phyloP scores from a whole-genome alignment of 768 basidiomycete species.

The Dioszegia crocea region DNA sequence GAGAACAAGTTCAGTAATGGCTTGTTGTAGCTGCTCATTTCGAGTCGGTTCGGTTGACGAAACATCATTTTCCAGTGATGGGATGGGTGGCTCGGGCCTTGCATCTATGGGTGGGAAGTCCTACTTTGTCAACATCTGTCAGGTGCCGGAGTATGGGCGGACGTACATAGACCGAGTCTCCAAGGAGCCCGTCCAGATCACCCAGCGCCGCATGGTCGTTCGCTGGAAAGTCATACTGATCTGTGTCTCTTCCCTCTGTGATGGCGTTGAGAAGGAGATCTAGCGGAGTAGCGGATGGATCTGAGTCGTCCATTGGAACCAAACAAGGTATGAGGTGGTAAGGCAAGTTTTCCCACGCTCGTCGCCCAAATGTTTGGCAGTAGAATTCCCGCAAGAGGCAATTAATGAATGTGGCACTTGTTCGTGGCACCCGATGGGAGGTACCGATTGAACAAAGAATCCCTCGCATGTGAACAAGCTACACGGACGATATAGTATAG shows the following conservation, averaged over 20 bases:
- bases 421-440: no score
- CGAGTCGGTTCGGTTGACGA: not conserved
- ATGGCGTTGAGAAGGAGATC: conserved; percentile 46
- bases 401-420: not conserved
- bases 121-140: not conserved
- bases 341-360: conserved; percentile 2
- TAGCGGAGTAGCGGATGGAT: conserved; percentile 26
- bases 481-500: no score
- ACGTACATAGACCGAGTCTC: conserved; percentile 3
- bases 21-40: not conserved
- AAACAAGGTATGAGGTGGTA: conserved; percentile 1
- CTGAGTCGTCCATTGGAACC: conserved; percentile 12
- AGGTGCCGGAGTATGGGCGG: no score
- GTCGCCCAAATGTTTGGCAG: no score
- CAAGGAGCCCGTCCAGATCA: conserved; percentile 7
- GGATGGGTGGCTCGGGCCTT: not conserved
- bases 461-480: no score
- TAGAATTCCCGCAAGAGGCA: no score
- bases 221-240: no score
- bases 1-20: not conserved
- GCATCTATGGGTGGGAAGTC: not conserved
- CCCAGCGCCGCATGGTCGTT: no score
- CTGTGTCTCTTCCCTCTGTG: conserved; percentile 10
- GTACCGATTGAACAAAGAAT: no score
- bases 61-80: no score